Percentiles rank a stretch among this genome's conserved stretches.
phyloP scores from a whole-genome alignment of 257 asterid species.

The Nicotiana benthamiana region DNA sequence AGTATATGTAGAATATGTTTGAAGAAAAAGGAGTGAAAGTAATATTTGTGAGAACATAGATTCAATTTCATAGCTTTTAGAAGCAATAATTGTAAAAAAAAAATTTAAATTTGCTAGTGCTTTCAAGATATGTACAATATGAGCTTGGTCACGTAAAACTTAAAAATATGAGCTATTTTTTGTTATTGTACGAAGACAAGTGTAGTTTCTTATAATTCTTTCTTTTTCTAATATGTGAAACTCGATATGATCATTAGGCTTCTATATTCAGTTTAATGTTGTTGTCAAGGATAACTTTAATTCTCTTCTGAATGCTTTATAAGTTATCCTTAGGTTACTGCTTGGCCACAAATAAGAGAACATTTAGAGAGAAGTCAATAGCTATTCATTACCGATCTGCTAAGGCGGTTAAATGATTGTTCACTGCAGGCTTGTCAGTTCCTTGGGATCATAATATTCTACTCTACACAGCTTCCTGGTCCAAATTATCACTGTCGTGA shows the following conservation, averaged over 20 bases:
- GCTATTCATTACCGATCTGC: background rate
- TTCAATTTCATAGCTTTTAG: no score
- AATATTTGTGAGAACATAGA: no score
- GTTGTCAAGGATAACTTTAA: background rate
- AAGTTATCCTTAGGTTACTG: background rate
- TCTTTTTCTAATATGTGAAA: background rate
- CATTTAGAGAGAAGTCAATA: background rate
- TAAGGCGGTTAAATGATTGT: background rate
- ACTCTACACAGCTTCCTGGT: constrained; percentile 97
- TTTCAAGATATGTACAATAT: no score
- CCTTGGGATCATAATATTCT: constrained; percentile 84
- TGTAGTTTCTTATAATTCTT: no score
- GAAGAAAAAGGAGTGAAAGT: no score
- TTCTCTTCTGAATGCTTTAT: background rate
- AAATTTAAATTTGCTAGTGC: no score
- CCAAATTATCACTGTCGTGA: constrained; percentile 97
- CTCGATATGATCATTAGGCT: background rate
- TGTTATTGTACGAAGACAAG: no score
- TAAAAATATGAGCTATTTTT: no score
- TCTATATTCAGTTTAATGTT: background rate
- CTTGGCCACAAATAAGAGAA: background rate
- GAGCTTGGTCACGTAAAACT: no score
- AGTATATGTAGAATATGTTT: no score
- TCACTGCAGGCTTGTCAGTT: constrained; percentile 64
- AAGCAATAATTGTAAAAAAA: no score